phyloP scores from a whole-genome alignment of 108 stramenopile genomes.

The Nitzschia inconspicua region DNA sequence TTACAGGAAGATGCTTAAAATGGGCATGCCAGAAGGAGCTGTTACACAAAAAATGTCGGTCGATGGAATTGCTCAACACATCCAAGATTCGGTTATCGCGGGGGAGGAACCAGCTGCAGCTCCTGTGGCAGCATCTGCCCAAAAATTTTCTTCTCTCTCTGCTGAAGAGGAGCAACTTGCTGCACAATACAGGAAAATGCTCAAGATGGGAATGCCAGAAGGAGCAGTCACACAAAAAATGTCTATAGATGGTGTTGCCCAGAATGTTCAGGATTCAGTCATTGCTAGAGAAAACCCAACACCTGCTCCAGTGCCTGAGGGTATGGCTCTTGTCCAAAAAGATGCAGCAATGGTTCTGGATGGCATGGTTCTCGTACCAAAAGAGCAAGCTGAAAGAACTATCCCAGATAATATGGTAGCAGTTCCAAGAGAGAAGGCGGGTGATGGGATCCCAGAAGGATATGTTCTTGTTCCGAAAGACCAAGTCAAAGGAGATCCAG shows the following conservation, averaged over 20 bases:
- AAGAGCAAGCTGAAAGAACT: constrained; percentile 29
- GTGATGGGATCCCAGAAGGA: constrained; percentile 23
- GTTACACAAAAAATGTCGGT: constrained; percentile 24
- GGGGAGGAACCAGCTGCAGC: constrained; percentile 8
- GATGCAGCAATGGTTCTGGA: constrained; percentile 27
- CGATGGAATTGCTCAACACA: constrained; percentile 18
- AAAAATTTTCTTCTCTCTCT: constrained; percentile 4
- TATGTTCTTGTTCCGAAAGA: constrained; percentile 38
- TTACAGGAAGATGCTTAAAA: constrained; percentile 35
- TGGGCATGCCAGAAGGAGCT: constrained; percentile 40
- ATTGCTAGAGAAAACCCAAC: not conserved
- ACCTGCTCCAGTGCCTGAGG: constrained; percentile 20
- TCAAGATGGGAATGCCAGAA: constrained; percentile 18
- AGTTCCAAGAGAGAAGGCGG: constrained; percentile 21
- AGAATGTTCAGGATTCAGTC: not conserved
- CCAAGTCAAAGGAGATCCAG: constrained; percentile 30
- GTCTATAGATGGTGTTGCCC: constrained; percentile 1
- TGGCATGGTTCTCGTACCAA: constrained; percentile 37
- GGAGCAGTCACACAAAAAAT: constrained; percentile 34
- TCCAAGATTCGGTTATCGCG: constrained; percentile 22
- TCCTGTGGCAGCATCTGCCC: not conserved
- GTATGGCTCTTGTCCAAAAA: constrained; percentile 32
- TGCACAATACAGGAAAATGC: constrained; percentile 12
- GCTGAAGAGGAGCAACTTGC: constrained; percentile 27
- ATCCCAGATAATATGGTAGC: constrained; percentile 33